These are phyloP conservation scores for Trametes pubescens DNA, from an alignment of 1,284 basidiomycete genomes.

Conservation along the genomic window DNA sequence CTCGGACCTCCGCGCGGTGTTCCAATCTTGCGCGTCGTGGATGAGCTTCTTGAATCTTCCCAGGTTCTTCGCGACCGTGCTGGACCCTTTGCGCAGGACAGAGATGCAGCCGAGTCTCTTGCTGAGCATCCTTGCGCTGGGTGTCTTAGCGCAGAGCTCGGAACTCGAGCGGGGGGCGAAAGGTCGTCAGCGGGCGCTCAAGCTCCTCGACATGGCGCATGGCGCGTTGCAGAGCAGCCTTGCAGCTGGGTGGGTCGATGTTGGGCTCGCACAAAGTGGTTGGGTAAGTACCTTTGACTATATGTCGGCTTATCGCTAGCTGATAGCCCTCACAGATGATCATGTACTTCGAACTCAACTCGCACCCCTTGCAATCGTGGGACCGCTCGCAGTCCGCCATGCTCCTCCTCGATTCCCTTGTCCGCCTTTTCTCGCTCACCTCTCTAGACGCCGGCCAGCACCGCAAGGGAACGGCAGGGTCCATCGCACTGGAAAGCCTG, in stretches of 20 bases:
- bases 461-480: conserved; percentile 30
- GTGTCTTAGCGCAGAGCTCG: conserved; percentile 74
- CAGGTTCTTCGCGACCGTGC: conserved; percentile 65
- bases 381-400: conserved; percentile 62
- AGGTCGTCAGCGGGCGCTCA: conserved; percentile 62
- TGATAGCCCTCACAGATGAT: conserved; percentile 56
- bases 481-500: conserved; percentile 1
- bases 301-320: not conserved
- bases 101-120: conserved; percentile 73
- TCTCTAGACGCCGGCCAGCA: conserved; percentile 51
- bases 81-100: conserved; percentile 58
- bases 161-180: conserved; percentile 52
- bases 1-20: conserved; percentile 66
- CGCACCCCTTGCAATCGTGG: conserved; percentile 65
- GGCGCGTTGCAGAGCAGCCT: conserved; percentile 72
- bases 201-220: conserved; percentile 71
- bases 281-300: conserved; percentile 58
- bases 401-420: conserved; percentile 69
- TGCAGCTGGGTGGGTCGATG: conserved; percentile 73
- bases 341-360: conserved; percentile 75
- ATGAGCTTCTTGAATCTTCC: conserved; percentile 76
- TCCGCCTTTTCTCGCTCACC: conserved; percentile 65
- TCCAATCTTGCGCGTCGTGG: conserved; percentile 70
- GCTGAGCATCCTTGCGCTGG: conserved; percentile 67
- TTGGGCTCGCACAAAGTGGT: conserved; percentile 73